Conservation (phyloP, 2,329 filamentous ascomycete species). For the Samsoniella hepiali region DNA sequence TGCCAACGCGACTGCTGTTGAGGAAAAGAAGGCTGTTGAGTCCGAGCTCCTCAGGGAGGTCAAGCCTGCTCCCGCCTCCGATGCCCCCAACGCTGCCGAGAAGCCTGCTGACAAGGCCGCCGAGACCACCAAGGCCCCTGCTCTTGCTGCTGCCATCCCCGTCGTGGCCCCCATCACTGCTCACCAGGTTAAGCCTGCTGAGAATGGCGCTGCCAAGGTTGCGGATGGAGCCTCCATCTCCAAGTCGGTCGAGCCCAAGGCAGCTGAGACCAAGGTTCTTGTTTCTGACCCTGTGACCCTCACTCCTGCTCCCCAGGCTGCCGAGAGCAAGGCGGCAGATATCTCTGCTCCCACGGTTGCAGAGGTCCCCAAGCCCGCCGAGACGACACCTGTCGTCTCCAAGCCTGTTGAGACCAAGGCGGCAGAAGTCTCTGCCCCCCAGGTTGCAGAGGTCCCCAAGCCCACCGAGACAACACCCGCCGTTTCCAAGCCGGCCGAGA, state of each 20-base stretch:
- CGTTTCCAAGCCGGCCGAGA: slow-evolving; percentile 9
- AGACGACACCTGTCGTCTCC: not conserved
- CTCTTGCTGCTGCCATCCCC: slow-evolving; percentile 21
- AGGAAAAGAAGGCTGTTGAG: slow-evolving; percentile 73
- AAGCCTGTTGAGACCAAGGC: slow-evolving; percentile 6
- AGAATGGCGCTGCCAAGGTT: slow-evolving; percentile 16
- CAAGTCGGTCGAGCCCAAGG: slow-evolving; percentile 21
- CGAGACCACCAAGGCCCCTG: slow-evolving; percentile 20
- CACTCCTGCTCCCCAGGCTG: slow-evolving; percentile 18
- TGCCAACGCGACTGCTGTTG: slow-evolving; percentile 63
- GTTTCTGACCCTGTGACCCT: slow-evolving; percentile 20
- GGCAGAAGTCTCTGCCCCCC: not conserved
- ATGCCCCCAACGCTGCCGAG: slow-evolving; percentile 14
- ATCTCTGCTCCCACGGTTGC: not conserved
- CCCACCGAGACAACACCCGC: not conserved
- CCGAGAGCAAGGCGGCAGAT: slow-evolving; percentile 13
- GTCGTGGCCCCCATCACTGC: slow-evolving; percentile 21
- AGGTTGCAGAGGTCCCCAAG: not conserved
- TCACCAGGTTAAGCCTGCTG: not conserved
- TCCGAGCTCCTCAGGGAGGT: slow-evolving; percentile 67
- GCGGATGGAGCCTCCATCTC: slow-evolving; percentile 19
- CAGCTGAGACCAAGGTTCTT: slow-evolving; percentile 20
- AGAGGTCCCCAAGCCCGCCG: slow-evolving; percentile 6
- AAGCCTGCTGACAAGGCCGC: slow-evolving; percentile 12
- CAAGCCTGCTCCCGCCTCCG: slow-evolving; percentile 38